Conservation (phyloP, 345 rosid genomes). For the Turnera subulata region DNA sequence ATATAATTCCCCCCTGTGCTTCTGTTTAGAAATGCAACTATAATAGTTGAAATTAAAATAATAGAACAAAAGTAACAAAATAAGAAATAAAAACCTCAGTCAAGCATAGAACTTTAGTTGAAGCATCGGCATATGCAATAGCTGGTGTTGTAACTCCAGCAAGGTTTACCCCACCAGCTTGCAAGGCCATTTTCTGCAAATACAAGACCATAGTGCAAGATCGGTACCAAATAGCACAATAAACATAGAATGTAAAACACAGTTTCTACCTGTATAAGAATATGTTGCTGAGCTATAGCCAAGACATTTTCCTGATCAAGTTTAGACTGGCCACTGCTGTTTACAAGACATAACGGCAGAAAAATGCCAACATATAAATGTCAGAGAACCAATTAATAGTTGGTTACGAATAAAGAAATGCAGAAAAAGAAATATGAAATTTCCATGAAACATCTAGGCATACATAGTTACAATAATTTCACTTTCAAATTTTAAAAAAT, state of each 20-base stretch:
- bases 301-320: constrained; percentile 25
- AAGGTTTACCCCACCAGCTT: constrained; percentile 25
- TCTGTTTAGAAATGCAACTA: not conserved
- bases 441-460: too few species aligned
- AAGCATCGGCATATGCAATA: constrained; percentile 7
- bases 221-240: not conserved
- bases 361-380: too few species aligned
- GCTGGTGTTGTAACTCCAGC: constrained; percentile 12
- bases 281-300: constrained; percentile 32
- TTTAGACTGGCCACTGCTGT: constrained; percentile 21
- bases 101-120: constrained; percentile 29
- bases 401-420: too few species aligned
- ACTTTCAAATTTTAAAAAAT: too few species aligned
- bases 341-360: too few species aligned
- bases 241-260: not conserved
- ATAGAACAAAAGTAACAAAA: not conserved
- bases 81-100: constrained; percentile 16
- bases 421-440: too few species aligned
- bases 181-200: constrained; percentile 26
- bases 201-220: not conserved
- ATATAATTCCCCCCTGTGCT: not conserved
- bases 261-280: constrained; percentile 26
- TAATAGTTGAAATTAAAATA: not conserved
- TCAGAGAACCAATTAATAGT: too few species aligned
- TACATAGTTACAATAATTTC: too few species aligned